phyloP scores from a whole-genome alignment of 768 basidiomycete genomes.

The Podaxis sp. region DNA sequence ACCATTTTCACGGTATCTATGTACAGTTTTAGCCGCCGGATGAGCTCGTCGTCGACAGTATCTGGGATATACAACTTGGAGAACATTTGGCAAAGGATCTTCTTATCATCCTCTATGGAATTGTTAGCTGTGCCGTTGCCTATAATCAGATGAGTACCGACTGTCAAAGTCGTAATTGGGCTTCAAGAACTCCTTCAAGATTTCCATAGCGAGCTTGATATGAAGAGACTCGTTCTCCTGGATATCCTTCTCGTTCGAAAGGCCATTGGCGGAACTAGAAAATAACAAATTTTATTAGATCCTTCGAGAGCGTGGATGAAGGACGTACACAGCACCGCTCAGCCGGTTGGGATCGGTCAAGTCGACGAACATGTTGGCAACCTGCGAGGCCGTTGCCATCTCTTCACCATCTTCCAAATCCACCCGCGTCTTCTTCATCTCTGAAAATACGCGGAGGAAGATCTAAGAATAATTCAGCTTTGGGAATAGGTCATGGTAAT shows the following conservation, averaged over 20 bases:
- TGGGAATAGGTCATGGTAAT: background rate
- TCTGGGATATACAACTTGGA: constrained; percentile 69
- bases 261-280: constrained; percentile 8
- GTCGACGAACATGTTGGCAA: constrained; percentile 75
- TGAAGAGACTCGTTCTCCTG: constrained; percentile 36
- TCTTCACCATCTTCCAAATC: constrained; percentile 72
- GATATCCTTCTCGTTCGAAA: constrained; percentile 13
- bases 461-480: constrained; percentile 43
- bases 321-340: constrained; percentile 44
- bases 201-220: constrained; percentile 55
- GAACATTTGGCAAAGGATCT: constrained; percentile 62
- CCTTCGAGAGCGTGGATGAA: constrained; percentile 12
- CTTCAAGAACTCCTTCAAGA: constrained; percentile 35
- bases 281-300: background rate
- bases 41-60: constrained; percentile 64
- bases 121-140: background rate
- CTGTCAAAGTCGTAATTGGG: constrained; percentile 21
- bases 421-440: constrained; percentile 53
- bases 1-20: constrained; percentile 60
- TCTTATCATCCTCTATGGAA: constrained; percentile 61
- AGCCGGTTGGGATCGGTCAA: constrained; percentile 74
- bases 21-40: constrained; percentile 60
- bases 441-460: constrained; percentile 67
- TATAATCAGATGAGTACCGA: constrained; percentile 11
- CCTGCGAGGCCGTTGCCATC: constrained; percentile 70